Conservation (phyloP, 331 rosid species). For the Ulmus americana region DNA sequence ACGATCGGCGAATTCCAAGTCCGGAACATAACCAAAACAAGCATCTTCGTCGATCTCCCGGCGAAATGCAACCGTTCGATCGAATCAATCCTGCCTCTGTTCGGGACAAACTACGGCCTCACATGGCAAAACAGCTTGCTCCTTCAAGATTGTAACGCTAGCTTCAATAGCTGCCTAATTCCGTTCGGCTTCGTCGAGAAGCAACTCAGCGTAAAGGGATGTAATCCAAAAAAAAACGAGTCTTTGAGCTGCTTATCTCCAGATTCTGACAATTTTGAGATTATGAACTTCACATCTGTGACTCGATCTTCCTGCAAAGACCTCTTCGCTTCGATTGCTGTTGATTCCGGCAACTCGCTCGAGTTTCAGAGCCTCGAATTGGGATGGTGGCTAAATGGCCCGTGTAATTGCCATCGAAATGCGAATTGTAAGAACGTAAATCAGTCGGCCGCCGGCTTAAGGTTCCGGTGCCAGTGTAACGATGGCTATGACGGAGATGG, state of each 20-base stretch:
- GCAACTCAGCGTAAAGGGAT: not conserved
- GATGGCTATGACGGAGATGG: constrained; percentile 69
- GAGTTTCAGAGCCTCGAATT: constrained; percentile 51
- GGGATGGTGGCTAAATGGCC: constrained; percentile 67
- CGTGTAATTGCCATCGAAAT: constrained; percentile 17
- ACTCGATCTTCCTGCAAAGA: not conserved
- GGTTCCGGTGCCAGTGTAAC: constrained; percentile 53
- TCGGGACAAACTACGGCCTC: constrained; percentile 33
- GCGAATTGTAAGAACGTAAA: not conserved
- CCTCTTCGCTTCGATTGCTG: constrained; percentile 42
- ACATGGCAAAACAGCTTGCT: constrained; percentile 48
- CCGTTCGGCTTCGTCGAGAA: constrained; percentile 15
- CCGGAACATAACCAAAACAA: constrained; percentile 35
- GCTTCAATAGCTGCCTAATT: constrained; percentile 27
- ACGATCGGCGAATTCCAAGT: constrained; percentile 36
- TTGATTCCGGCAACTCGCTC: constrained; percentile 22
- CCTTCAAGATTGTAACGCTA: constrained; percentile 27
- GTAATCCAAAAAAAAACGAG: not conserved
- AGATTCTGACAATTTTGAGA: not conserved
- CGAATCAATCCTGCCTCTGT: constrained; percentile 15
- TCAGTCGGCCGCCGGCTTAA: not conserved
- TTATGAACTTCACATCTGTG: not conserved
- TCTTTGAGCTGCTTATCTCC: constrained; percentile 40
- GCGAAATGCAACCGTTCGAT: constrained; percentile 34
- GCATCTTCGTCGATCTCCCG: constrained; percentile 43